Conservation (phyloP, 208 protist genomes). For the Wallacemonas collosoma region DNA sequence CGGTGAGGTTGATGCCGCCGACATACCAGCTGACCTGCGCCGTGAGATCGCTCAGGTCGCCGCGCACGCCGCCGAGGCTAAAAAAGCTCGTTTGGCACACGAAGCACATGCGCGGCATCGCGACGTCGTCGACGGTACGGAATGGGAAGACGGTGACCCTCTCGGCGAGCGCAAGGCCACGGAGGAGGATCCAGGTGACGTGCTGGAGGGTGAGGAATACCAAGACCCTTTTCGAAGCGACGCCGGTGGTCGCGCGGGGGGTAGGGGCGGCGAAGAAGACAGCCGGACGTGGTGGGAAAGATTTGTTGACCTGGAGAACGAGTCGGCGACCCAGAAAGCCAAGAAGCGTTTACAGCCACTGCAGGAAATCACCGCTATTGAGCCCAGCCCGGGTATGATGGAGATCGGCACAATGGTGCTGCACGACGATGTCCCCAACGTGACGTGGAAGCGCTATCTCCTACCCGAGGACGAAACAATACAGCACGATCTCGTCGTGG, state of each 20-base stretch:
- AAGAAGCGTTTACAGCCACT: conserved; percentile 71
- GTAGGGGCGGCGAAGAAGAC: conserved; percentile 11
- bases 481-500: conserved; percentile 84
- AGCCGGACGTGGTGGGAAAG: conserved; percentile 84
- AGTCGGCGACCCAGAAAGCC: conserved; percentile 46
- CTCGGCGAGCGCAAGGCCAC: conserved; percentile 41
- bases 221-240: conserved; percentile 12
- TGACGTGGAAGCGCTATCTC: conserved; percentile 88
- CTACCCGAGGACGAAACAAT: conserved; percentile 81
- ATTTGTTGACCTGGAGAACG: conserved; percentile 75
- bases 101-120: conserved; percentile 73
- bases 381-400: conserved; percentile 91
- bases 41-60: conserved; percentile 76
- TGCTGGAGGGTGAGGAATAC: conserved; percentile 54
- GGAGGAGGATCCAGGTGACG: conserved; percentile 48
- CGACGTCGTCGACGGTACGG: conserved; percentile 78
- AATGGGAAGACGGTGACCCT: conserved; percentile 80
- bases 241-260: neutral
- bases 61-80: conserved; percentile 49
- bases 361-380: conserved; percentile 81
- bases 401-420: conserved; percentile 90
- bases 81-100: conserved; percentile 46
- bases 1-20: conserved; percentile 69
- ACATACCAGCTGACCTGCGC: conserved; percentile 72
- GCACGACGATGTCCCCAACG: conserved; percentile 85